phyloP scores from a whole-genome alignment of 306 rosid species.

The Abrus pulchellus region DNA sequence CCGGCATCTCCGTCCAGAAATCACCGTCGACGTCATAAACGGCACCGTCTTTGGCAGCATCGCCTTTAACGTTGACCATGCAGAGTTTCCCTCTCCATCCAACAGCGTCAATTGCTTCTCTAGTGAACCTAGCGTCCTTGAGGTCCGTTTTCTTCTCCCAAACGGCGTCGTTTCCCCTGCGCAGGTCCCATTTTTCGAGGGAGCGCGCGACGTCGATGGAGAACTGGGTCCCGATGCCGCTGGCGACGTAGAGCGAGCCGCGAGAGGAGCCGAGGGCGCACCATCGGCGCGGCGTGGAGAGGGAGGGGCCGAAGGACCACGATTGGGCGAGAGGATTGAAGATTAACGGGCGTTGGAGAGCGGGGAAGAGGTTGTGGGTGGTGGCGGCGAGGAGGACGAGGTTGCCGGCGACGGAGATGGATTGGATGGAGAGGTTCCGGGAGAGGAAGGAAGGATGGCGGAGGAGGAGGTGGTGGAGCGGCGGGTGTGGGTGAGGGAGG shows the following conservation, averaged over 20 bases:
- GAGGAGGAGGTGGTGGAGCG: slow-evolving; percentile 59
- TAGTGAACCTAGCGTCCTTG: slow-evolving; percentile 68
- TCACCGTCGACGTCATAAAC: slow-evolving; percentile 67
- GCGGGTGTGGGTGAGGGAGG: slow-evolving; percentile 67
- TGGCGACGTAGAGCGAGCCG: slow-evolving; percentile 66
- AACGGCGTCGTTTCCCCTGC: background rate
- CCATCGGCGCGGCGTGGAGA: slow-evolving; percentile 79
- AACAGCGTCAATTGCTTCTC: slow-evolving; percentile 86
- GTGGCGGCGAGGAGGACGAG: slow-evolving; percentile 85
- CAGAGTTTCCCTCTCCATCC: slow-evolving; percentile 86
- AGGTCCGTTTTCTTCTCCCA: slow-evolving; percentile 68
- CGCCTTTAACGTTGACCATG: slow-evolving; percentile 84
- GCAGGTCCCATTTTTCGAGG: slow-evolving; percentile 63
- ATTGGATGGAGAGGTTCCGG: slow-evolving; percentile 75
- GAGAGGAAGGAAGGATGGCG: slow-evolving; percentile 90
- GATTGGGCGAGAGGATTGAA: slow-evolving; percentile 55
- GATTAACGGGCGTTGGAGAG: slow-evolving; percentile 71
- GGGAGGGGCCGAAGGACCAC: slow-evolving; percentile 69
- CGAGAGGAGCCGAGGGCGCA: slow-evolving; percentile 62
- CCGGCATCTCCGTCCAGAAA: slow-evolving; percentile 76
- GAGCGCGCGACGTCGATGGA: slow-evolving; percentile 64
- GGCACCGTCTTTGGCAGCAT: slow-evolving; percentile 65
- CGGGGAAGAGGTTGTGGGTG: slow-evolving; percentile 63
- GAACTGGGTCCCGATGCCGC: slow-evolving; percentile 82
- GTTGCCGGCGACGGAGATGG: slow-evolving; percentile 60